A percentile compares a stretch with the other conserved stretches of the same genome.
phyloP scores from a whole-genome alignment of 2,329 filamentous ascomycete species.

The Gnomoniopsis sp. region DNA sequence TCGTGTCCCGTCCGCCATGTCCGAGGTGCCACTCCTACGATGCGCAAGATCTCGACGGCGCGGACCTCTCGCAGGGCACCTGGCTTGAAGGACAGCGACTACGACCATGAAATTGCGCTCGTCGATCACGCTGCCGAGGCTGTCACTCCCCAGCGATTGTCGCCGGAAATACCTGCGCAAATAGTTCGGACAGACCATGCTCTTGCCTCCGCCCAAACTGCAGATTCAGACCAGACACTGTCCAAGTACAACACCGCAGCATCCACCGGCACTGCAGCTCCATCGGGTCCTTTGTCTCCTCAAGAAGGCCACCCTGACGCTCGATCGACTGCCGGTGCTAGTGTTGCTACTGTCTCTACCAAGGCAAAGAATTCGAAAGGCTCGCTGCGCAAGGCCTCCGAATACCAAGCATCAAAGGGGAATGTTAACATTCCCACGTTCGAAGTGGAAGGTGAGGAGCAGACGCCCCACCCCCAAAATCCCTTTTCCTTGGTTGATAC shows the following conservation, averaged over 20 bases:
- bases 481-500: background rate
- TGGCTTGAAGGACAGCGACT: constrained; percentile 56
- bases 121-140: constrained; percentile 48
- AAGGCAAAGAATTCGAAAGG: constrained; percentile 2
- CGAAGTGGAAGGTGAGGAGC: constrained; percentile 8
- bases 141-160: constrained; percentile 6
- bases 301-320: background rate
- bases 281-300: background rate
- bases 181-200: background rate
- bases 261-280: background rate
- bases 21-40: constrained; percentile 9
- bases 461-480: too few relatives aligned
- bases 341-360: background rate
- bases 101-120: constrained; percentile 69
- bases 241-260: background rate
- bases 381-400: background rate
- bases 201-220: background rate
- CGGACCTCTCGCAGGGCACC: constrained; percentile 54
- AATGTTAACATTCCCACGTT: constrained; percentile 3
- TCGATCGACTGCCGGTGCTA: background rate
- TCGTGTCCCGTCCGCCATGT: constrained; percentile 10
- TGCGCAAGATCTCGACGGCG: constrained; percentile 25
- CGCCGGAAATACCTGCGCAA: constrained; percentile 2
- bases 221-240: background rate
- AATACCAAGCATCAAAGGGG: background rate